Conservation (phyloP, 2,329 filamentous ascomycete species). For the Ophiostoma himal-ulmi region DNA sequence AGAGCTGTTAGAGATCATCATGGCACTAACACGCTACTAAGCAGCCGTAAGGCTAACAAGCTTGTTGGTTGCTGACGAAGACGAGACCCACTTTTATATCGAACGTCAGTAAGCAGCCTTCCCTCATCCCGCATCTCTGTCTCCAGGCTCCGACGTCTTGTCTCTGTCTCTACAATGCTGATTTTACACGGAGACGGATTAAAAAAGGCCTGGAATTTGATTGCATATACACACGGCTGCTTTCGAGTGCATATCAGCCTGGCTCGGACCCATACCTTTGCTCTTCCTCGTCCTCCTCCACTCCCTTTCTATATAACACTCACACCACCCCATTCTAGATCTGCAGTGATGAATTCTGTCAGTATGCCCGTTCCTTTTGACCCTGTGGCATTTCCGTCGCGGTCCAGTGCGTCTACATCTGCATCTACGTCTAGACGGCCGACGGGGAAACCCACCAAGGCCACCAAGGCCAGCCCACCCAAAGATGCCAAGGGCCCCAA, state of each 20-base stretch:
- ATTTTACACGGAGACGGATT: background rate
- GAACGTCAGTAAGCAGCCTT: conserved; percentile 2
- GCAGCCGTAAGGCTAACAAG: background rate
- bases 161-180: background rate
- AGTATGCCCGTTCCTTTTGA: background rate
- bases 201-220: background rate
- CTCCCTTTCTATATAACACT: background rate
- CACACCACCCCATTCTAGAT: background rate
- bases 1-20: too few relatives aligned
- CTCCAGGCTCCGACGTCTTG: background rate
- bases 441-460: background rate
- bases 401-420: background rate
- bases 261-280: background rate
- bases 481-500: conserved; percentile 23
- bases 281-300: background rate
- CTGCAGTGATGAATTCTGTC: background rate
- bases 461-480: conserved; percentile 11
- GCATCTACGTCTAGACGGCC: too few relatives aligned
- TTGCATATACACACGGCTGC: background rate
- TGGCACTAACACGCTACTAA: background rate
- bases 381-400: background rate
- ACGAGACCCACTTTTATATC: background rate
- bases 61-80: background rate
- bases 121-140: background rate
- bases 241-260: background rate